Evolutionary conservation across 768 basidiomycete species (phyloP), one percentile per base, ranked within the genome.

Genomic region (Rhodotorula babjevae): DNA sequence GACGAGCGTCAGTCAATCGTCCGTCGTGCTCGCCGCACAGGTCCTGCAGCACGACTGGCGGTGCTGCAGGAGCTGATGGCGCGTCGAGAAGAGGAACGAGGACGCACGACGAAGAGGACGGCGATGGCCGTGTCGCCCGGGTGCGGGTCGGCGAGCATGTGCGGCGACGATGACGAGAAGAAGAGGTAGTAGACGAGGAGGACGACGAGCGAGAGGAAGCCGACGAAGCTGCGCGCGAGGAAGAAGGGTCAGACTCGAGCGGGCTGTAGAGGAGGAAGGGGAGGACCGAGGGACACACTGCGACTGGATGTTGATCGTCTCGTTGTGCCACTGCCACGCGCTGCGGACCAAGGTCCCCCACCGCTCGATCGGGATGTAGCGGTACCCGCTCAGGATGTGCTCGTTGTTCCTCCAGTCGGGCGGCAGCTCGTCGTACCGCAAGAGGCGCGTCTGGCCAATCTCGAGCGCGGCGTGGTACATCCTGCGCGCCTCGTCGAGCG

Each of bases 381-480:
- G 75, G 62, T 80, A 80, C 19, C 76, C 76, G 7, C 31, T 40
- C 2, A 75, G 58, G 36, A 79, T 72, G 49, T 74, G 77, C 68
- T 78, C 74, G 61, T 80, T 80, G 68, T 80, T 80, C 40, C 75
- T 58, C 78, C 78, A 80, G 23, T 74, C 68, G 25, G 52, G 29
- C 19, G 79, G 79, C 36, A 80, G 64, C 52, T 80, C 79, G 23
- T 74, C 70, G 56, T 77, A 80, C 62, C 60, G 31, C n/a, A 80
- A 61, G 68, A 80, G 52, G 40, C 79, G 25, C 29, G 61, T 65
- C 46, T 65, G 56, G 16, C 78, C 78, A n/a, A 65, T 56, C 67
- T 76, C 75, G 44, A 76, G 56, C 42, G 75, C 71, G 0, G 21
- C 31, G 19, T 73, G 69, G 29, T 76, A 76, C 72, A 76, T 73